Evolutionary conservation across 2,329 filamentous ascomycete species (phyloP), one percentile per base, ranked within the genome.

Genomic region (Cladosporium sp.): DNA sequence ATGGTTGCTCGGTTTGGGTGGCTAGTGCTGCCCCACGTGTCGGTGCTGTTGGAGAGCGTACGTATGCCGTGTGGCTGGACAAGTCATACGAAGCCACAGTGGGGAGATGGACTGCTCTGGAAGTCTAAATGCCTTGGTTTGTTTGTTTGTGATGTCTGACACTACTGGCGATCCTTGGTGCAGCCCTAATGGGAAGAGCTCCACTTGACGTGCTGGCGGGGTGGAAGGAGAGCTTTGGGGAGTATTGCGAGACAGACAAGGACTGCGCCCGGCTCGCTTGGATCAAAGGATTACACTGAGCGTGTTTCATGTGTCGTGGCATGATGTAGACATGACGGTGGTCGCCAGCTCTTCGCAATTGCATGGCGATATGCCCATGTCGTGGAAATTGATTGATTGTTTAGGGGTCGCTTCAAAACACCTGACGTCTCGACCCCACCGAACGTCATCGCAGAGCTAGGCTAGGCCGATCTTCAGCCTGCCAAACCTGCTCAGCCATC

Each of bases 41-140:
- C 38, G 38, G 49, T 34, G 49, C 30, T 34, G 37, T 37, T 19
- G 51, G 43, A 30, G 28, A 22, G 43, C 43, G 19, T 45, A 45
- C 51, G 38, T 22, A 43, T 37, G 51, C 28, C 36, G 15, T 28
- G 37, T 17, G 43, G 37, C 51, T 54, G 51, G 51, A 19, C 15
- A 11, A 25, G 34, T 43, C 22, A 34, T 55, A 55, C 28, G 25
- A 45, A 55, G 51, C 51, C 49, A 51, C 49, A 36, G 47, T 50
- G 47, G 47, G 37, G 47, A 37, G 30, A 19, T 39, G 19, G 36
- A 22, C 15, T 28, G 20, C 19, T 12, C 9, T 39, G 36, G 49
- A 51, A 50, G 47, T 28, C 30, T 50, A 22, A 50, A 38, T 51
- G 49, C 49, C 36, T 51, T 51, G 43, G 49, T 51, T 25, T 39